A percentile compares a stretch with the other conserved stretches of the same genome.
These are phyloP conservation scores for Colletotrichum eremochloae DNA, from an alignment of 2,329 filamentous ascomycete species.

Conservation along the genomic window DNA sequence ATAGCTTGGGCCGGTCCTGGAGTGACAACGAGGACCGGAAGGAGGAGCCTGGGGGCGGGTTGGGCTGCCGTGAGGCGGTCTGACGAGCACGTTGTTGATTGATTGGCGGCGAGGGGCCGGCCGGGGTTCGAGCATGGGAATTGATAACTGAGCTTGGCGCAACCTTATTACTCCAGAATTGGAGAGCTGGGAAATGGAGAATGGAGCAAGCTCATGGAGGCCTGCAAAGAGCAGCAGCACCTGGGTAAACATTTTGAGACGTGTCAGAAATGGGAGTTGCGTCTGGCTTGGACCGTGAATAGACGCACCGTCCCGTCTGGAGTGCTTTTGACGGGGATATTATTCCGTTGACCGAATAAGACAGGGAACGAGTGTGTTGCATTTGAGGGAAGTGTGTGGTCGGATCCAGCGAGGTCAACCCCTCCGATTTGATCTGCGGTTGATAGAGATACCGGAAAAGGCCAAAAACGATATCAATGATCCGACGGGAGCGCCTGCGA, in stretches of 20 bases:
- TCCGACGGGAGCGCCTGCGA: slow-evolving; percentile 13
- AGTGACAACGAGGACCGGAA: slow-evolving; percentile 3
- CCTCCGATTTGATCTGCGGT: slow-evolving; percentile 19
- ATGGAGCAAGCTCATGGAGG: slow-evolving; percentile 5
- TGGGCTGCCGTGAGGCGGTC: slow-evolving; percentile 38
- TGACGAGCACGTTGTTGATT: slow-evolving; percentile 43
- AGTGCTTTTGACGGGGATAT: slow-evolving; percentile 37
- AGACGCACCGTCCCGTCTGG: slow-evolving; percentile 37
- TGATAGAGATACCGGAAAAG: slow-evolving; percentile 22
- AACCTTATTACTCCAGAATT: slow-evolving; percentile 27
- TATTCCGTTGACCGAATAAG: slow-evolving; percentile 34
- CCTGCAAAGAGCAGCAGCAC: slow-evolving; percentile 31
- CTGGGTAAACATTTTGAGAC: slow-evolving; percentile 29
- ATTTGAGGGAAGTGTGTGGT: slow-evolving; percentile 23
- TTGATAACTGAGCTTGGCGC: slow-evolving; percentile 33
- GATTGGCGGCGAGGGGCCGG: slow-evolving; percentile 39
- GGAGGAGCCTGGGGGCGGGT: slow-evolving; percentile 1
- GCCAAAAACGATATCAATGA: slow-evolving; percentile 10
- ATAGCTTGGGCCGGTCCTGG: slow-evolving; percentile 1
- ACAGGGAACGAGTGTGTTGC: slow-evolving; percentile 25
- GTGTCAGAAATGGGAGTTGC: slow-evolving; percentile 37
- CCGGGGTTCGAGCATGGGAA: slow-evolving; percentile 20
- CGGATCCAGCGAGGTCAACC: slow-evolving; percentile 5
- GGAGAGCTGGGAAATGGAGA: slow-evolving; percentile 15
- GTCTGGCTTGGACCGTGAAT: slow-evolving; percentile 30